phyloP scores from a whole-genome alignment of 2,329 filamentous ascomycete genomes.

The Beauveria pseudobassiana region DNA sequence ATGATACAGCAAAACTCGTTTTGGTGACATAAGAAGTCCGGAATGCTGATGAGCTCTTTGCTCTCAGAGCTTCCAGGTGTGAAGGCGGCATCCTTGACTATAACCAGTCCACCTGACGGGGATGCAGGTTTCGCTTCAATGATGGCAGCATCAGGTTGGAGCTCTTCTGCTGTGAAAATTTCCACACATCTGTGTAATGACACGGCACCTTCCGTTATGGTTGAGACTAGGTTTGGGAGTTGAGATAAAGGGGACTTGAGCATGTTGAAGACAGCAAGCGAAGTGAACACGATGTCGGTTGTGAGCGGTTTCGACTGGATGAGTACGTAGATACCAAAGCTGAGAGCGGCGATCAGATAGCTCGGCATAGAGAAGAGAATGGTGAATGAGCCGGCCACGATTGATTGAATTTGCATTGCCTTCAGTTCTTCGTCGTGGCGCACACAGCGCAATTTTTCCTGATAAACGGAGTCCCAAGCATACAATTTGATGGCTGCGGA shows the following conservation, averaged over 20 bases:
- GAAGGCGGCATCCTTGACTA: slow-evolving; percentile 74
- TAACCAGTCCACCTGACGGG: slow-evolving; percentile 69
- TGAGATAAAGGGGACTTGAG: slow-evolving; percentile 83
- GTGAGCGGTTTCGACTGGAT: slow-evolving; percentile 67
- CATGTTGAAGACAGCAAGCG: slow-evolving; percentile 78
- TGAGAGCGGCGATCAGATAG: slow-evolving; percentile 86
- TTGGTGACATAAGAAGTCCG: slow-evolving; percentile 75
- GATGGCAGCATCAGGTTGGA: slow-evolving; percentile 70
- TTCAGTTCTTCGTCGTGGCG: slow-evolving; percentile 84
- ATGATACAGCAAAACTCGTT: slow-evolving; percentile 82
- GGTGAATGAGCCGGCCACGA: slow-evolving; percentile 77
- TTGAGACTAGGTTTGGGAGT: slow-evolving; percentile 86
- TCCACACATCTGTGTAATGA: slow-evolving; percentile 72
- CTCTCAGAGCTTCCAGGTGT: slow-evolving; percentile 77
- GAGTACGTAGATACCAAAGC: slow-evolving; percentile 80
- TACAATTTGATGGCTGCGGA: slow-evolving; percentile 67
- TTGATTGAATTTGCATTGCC: slow-evolving; percentile 83
- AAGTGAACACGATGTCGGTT: slow-evolving; percentile 85
- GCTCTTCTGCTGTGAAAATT: slow-evolving; percentile 73
- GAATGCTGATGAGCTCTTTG: slow-evolving; percentile 62
- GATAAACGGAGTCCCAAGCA: slow-evolving; percentile 86
- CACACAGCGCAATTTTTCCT: slow-evolving; percentile 84
- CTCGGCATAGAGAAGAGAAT: slow-evolving; percentile 95
- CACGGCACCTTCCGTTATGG: slow-evolving; percentile 81
- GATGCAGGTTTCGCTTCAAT: slow-evolving; percentile 59